A percentile compares a stretch with the other conserved stretches of the same genome.
Evolutionary conservation across 495 filamentous ascomycete species (phyloP).

Genomic region (Choiromyces venosus): DNA sequence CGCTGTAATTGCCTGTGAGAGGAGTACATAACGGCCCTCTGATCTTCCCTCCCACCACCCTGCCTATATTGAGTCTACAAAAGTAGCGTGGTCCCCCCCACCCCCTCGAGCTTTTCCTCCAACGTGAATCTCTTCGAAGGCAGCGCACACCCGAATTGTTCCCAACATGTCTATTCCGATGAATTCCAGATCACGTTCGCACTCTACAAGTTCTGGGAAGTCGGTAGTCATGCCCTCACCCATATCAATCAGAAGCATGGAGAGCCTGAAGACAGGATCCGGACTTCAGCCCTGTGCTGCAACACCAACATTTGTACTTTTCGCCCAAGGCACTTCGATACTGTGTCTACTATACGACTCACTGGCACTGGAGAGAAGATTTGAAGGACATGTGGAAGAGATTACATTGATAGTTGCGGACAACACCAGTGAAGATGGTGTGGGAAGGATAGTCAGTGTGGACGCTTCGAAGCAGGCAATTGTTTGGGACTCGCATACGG

Average conservation of each 20-base stretch:
- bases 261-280: slow-evolving; percentile 15
- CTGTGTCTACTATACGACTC: slow-evolving; percentile 70
- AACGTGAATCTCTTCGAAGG: not conserved
- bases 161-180: slow-evolving; percentile 29
- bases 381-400: slow-evolving; percentile 76
- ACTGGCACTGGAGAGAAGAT: slow-evolving; percentile 78
- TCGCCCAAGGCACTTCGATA: slow-evolving; percentile 40
- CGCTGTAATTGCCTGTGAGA: slow-evolving; percentile 14
- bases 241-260: slow-evolving; percentile 25
- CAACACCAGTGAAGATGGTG: slow-evolving; percentile 82
- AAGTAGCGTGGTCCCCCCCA: slow-evolving; percentile 36
- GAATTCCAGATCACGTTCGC: slow-evolving; percentile 34
- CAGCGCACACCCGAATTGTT: slow-evolving; percentile 20
- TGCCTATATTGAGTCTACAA: slow-evolving; percentile 26
- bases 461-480: slow-evolving; percentile 88
- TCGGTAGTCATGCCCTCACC: slow-evolving; percentile 34
- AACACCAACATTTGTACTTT: slow-evolving; percentile 36
- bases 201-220: slow-evolving; percentile 24
- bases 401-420: slow-evolving; percentile 80
- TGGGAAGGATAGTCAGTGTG: slow-evolving; percentile 86
- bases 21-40: slow-evolving; percentile 32
- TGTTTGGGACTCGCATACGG: slow-evolving; percentile 93
- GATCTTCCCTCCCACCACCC: slow-evolving; percentile 14
- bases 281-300: slow-evolving; percentile 38
- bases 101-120: slow-evolving; percentile 18